A percentile compares a stretch with the other conserved stretches of the same genome.
Evolutionary conservation across 176 grass and related monocot species (phyloP).

Genomic region (Saccharum spontaneum): DNA sequence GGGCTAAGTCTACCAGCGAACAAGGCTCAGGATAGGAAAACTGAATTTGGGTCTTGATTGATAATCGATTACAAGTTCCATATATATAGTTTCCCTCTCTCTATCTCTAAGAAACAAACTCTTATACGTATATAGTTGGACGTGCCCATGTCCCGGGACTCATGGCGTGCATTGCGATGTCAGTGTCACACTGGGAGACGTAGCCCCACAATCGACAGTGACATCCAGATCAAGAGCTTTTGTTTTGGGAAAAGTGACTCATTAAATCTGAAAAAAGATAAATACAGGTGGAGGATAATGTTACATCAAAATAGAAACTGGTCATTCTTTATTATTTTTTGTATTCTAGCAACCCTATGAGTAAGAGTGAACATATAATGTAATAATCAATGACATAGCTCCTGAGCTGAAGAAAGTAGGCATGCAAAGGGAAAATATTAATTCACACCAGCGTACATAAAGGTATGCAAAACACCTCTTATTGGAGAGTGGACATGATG

Average conservation of each 20-base stretch:
- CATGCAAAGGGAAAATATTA: not conserved
- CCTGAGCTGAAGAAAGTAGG: not conserved
- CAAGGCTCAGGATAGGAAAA: not conserved
- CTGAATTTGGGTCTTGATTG: not conserved
- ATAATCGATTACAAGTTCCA: not conserved
- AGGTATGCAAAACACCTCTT: not conserved
- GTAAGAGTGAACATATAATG: slow-evolving; percentile 4
- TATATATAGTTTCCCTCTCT: not conserved
- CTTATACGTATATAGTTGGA: not conserved
- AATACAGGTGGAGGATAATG: not conserved
- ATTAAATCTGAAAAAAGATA: not conserved
- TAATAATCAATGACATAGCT: not conserved
- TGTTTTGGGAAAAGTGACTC: not conserved
- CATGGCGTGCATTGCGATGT: no score
- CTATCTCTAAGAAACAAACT: not conserved
- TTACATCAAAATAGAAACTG: slow-evolving; percentile 14
- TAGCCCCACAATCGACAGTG: not conserved
- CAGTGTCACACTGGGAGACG: not conserved
- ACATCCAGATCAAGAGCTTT: not conserved
- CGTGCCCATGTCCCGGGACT: not conserved
- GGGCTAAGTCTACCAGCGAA: not conserved
- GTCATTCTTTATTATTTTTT: not conserved
- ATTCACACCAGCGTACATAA: not conserved
- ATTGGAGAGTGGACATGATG: not conserved
- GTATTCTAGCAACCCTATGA: slow-evolving; percentile 12